Base-by-base conservation (phyloP, 179 eudicot genomes). In the Beta lomatogona region DNA sequence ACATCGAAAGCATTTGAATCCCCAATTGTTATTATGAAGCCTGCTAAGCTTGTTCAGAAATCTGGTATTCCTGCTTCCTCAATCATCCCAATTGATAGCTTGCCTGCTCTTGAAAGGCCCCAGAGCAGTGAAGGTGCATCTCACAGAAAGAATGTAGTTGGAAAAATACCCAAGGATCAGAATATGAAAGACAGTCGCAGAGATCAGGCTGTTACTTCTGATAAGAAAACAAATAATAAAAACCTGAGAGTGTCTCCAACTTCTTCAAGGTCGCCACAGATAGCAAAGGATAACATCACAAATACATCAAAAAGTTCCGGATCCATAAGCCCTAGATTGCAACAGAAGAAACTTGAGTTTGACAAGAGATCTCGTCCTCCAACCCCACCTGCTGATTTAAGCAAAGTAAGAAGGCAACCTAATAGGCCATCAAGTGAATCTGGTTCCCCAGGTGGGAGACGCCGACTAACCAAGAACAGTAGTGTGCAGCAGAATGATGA, bases 11-110 rank as follows among this genome's bases (percentile, higher is more conserved):
- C 85, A 48, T 85, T 75, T 69, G 97, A 94, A 81, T 92, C 96
- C 25, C 97, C 98, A 5, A 93, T 94, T 75, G 97, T 94, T 77
- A 93, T 94, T 58, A 97, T 94, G 93, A 97, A 97, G 87, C 99
- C 99, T 16, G 97, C 97, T 69, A 97, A 90, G 83, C 91, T 91
- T 85, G 89, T 88, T 73, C 88, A 89, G 73, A 91, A 90, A 76
- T 90, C 91, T 31, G 88, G 89, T 59, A 77, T 86, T 82, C 85
- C 91, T 63, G 78, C 93, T 87, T 85, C 94, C 71, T 88, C 92
- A 53, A 82, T 88, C 58, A 83, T 93, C 76, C 79, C 93, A 3
- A 81, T 85, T 71, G 86, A 84, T 75, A 84, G 91, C 59, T 76
- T 86, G 66, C 79, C 92, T 67, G 80, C 85, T 78, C 86, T 88